Conservation (phyloP, 2,329 filamentous ascomycete genomes). For the Teratosphaeria destructans region DNA sequence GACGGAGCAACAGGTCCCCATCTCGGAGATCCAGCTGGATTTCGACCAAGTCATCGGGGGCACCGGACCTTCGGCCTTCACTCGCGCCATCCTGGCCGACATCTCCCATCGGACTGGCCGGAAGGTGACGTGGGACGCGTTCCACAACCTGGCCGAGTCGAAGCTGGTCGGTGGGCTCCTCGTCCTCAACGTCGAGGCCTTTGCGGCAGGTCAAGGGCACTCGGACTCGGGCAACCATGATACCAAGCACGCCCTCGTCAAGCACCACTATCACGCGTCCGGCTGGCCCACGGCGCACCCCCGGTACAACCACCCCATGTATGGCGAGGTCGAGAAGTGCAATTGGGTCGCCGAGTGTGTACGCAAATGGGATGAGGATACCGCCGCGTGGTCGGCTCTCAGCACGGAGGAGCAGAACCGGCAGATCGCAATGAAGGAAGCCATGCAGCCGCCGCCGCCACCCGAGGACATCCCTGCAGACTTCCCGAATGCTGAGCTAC, state of each 20-base stretch:
- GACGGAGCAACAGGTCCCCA: slow-evolving; percentile 46
- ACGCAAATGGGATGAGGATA: slow-evolving; percentile 53
- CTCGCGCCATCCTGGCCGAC: slow-evolving; percentile 51
- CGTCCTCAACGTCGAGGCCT: slow-evolving; percentile 60
- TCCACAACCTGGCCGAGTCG: slow-evolving; percentile 57
- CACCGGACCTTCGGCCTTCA: slow-evolving; percentile 64
- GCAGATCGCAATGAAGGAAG: slow-evolving; percentile 6
- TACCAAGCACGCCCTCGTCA: slow-evolving; percentile 54
- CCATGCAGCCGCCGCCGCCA: neutral
- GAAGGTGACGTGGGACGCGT: slow-evolving; percentile 50
- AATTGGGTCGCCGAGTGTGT: slow-evolving; percentile 60
- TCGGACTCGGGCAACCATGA: slow-evolving; percentile 63
- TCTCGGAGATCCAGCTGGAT: slow-evolving; percentile 54
- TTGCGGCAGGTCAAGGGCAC: slow-evolving; percentile 63
- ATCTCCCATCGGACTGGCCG: slow-evolving; percentile 44
- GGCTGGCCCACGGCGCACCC: slow-evolving; percentile 59
- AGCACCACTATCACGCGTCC: slow-evolving; percentile 66
- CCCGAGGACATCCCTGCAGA: neutral
- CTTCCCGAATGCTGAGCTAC: neutral
- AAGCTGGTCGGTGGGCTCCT: slow-evolving; percentile 54
- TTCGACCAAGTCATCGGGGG: slow-evolving; percentile 64
- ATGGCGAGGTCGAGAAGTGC: slow-evolving; percentile 58
- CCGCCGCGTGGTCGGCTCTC: slow-evolving; percentile 48
- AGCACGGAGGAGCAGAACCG: slow-evolving; percentile 44
- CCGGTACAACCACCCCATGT: slow-evolving; percentile 56